Base-by-base conservation (phyloP, 441 rosid species). In the Eutrema salsugineum region DNA sequence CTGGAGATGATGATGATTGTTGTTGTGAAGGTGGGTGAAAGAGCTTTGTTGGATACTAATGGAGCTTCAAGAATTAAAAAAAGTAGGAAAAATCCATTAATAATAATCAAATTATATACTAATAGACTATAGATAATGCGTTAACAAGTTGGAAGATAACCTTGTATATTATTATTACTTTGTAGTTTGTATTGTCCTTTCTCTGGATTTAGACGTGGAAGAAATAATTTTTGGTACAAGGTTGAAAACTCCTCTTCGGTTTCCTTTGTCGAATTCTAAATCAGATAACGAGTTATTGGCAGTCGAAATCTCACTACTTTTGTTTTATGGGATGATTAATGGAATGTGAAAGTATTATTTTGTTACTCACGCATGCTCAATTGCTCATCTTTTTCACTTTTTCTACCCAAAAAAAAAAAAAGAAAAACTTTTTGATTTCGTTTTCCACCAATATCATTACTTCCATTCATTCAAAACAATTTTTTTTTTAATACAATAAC, bases 31-130 rank as follows among this genome's bases (percentile, higher is more conserved):
- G 63, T 66, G 68, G 68, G 62, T 73, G 68, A 49, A 56, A 42
- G 73, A 60, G 66, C 60, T 65, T 47, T 57, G 66, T 27, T 72
- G 47, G 63, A 44, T 54, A 57, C 48, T 32, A 72, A 73, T 66
- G 72, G 77, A 66, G 66, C 46, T 73, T 66, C 51, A 12, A 14
- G 1, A 2, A n/a, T n/a, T n/a, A n/a, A n/a, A n/a, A n/a, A n/a
- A n/a, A n/a, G n/a, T n/a, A n/a, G n/a, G n/a, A n/a, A n/a, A n/a
- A n/a, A n/a, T n/a, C n/a, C n/a, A n/a, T n/a, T n/a, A n/a, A n/a
- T n/a, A n/a, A n/a, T n/a, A n/a, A n/a, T n/a, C n/a, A n/a, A n/a
- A n/a, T n/a, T n/a, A n/a, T n/a, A n/a, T n/a, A n/a, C n/a, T n/a
- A n/a, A n/a, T n/a, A n/a, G n/a, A n/a, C n/a, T n/a, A n/a, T n/a